Evolutionary conservation across 2,329 filamentous ascomycete genomes (phyloP), one percentile per base, ranked within the genome.

Genomic region (Penicillium aurantiogriseum): DNA sequence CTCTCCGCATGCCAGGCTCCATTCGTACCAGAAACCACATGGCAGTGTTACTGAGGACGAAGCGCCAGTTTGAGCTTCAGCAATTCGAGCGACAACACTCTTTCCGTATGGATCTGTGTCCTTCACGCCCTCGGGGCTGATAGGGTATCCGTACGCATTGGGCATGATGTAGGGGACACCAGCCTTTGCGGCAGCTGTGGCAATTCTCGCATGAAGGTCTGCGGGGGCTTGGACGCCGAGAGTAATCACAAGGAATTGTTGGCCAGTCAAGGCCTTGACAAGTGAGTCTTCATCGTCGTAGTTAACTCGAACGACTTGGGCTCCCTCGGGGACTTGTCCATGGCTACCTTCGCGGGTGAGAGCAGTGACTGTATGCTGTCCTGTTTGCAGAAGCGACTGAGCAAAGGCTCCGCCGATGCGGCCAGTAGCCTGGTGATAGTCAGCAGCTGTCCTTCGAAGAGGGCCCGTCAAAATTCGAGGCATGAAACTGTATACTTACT

Each of bases 171-270:
- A 85, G 0, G 76, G 72, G 0, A 87, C 78, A 1, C 79, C 79
- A 0, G 85, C 84, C 33, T 78, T 76, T 2, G 77, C 79, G 0
- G 84, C 84, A 0, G 85, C 84, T 4, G 74, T 65, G 53, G 85
- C 67, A n/a, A 87, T 72, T 54, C 79, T 80, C 17, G 59, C 61
- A 31, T 83, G 77, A 0, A 76, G 77, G 2, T 80, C 79, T 0
- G 54, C 65, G 0, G 81, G 73, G 0, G 79, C 81, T 0, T 17
- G 57, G 2, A 72, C 65, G 3, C 73, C 54, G 46, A 87, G 66
- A 5, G 83, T 83, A 55, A 87, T 85, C 57, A 84, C 71, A 19
- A 87, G 75, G 39, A 78, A 79, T 15, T 87, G 77, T 58, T 86
- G 82, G 50, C 79, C 82, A 27, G 71, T 64, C 0, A 87, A 77